These are phyloP conservation scores for Aspergillus novofumigatus DNA, from an alignment of 2,329 filamentous ascomycete genomes.

Conservation along the genomic window DNA sequence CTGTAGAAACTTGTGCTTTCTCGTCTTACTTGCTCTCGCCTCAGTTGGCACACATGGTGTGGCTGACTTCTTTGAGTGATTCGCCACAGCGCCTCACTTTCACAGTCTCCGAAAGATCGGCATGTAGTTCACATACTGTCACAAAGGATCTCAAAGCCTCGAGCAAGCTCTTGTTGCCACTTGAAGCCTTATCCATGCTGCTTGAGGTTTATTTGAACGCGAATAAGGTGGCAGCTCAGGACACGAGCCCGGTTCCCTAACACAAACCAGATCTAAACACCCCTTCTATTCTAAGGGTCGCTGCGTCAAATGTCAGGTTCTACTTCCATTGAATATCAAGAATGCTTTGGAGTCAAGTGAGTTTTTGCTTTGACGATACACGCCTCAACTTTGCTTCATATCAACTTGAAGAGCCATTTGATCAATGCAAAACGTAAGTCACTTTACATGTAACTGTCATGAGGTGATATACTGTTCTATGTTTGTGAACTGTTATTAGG, in stretches of 20 bases:
- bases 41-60: neutral
- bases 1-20: neutral
- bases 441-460: too few species aligned
- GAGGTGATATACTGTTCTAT: too few species aligned
- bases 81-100: conserved; percentile 13
- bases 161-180: neutral
- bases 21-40: neutral
- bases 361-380: neutral
- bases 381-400: neutral
- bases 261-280: too few species aligned
- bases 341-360: neutral
- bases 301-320: neutral
- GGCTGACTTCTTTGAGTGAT: conserved; percentile 1
- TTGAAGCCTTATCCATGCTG: neutral
- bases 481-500: too few species aligned
- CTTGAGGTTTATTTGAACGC: neutral
- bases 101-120: conserved; percentile 2
- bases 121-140: neutral
- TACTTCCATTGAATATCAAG: neutral
- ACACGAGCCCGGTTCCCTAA: neutral
- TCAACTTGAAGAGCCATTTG: neutral
- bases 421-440: too few species aligned
- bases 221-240: neutral
- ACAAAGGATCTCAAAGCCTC: neutral
- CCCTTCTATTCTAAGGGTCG: neutral